Conservation (phyloP, 352 stramenopile species). For the Phytophthora crassamura region DNA sequence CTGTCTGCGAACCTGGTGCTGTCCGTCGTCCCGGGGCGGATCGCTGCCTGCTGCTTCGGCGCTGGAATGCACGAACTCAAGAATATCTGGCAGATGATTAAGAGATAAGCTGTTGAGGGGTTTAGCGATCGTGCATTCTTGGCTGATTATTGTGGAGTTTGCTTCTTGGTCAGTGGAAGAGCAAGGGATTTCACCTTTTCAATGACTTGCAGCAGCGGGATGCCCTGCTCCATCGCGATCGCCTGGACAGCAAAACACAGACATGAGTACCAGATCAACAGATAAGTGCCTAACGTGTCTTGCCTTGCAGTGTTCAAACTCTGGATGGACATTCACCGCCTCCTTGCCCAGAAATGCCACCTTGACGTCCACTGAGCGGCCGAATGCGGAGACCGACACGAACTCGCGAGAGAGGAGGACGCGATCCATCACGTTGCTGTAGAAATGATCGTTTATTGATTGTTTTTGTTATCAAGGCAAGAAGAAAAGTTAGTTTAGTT, state of each 20-base stretch:
- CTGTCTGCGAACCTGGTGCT: slow-evolving; percentile 36
- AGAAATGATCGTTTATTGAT: slow-evolving; percentile 31
- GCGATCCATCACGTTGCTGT: slow-evolving; percentile 65
- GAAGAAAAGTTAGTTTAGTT: slow-evolving; percentile 17
- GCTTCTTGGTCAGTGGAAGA: slow-evolving; percentile 16
- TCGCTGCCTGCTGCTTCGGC: slow-evolving; percentile 32
- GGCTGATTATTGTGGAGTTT: not conserved
- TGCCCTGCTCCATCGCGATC: slow-evolving; percentile 47
- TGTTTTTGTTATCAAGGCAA: slow-evolving; percentile 9
- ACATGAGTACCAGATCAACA: not conserved
- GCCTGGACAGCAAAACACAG: slow-evolving; percentile 25
- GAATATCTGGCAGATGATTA: slow-evolving; percentile 45
- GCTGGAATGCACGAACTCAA: slow-evolving; percentile 46
- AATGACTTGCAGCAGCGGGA: slow-evolving; percentile 68
- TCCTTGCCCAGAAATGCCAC: slow-evolving; percentile 56
- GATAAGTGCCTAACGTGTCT: no score
- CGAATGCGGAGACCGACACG: slow-evolving; percentile 52
- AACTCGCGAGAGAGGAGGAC: slow-evolving; percentile 60
- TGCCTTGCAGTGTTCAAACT: slow-evolving; percentile 88
- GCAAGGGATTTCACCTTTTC: slow-evolving; percentile 57
- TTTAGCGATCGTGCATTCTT: no score
- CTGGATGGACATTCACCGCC: slow-evolving; percentile 77
- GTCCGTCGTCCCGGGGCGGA: slow-evolving; percentile 37
- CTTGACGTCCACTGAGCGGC: slow-evolving; percentile 63
- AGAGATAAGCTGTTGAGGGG: slow-evolving; percentile 33